Conservation (phyloP, 352 stramenopile genomes). For the Globisporangium uncinulatum region DNA sequence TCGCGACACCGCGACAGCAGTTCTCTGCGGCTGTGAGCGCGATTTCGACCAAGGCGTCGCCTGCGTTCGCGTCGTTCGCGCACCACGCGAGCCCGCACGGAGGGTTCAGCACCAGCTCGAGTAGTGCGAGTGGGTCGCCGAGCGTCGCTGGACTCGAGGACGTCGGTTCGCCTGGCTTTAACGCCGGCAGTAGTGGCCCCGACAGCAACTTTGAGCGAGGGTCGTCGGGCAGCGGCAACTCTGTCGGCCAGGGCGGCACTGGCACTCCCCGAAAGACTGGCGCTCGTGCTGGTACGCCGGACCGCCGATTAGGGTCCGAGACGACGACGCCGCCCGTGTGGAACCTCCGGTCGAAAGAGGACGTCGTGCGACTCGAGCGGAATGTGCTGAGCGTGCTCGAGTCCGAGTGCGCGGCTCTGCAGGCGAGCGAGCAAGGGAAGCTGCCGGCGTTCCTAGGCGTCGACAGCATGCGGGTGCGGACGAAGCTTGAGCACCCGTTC, state of each 20-base stretch:
- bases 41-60: slow-evolving; percentile 68
- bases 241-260: neutral
- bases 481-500: slow-evolving; percentile 31
- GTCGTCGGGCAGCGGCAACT: neutral
- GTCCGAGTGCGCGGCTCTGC: slow-evolving; percentile 44
- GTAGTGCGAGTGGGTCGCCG: slow-evolving; percentile 3
- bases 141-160: slow-evolving; percentile 3
- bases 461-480: slow-evolving; percentile 36
- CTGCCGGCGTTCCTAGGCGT: slow-evolving; percentile 53
- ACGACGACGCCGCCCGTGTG: slow-evolving; percentile 21
- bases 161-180: neutral
- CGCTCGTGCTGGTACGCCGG: neutral
- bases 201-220: neutral
- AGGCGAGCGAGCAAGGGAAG: slow-evolving; percentile 43
- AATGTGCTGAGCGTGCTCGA: slow-evolving; percentile 48
- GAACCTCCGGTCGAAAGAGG: slow-evolving; percentile 51
- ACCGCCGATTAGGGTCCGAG: slow-evolving; percentile 1
- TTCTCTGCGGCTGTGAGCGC: slow-evolving; percentile 72
- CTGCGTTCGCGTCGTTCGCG: slow-evolving; percentile 56
- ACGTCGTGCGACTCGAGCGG: slow-evolving; percentile 53
- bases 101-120: slow-evolving; percentile 1
- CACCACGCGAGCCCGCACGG: slow-evolving; percentile 14
- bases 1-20: slow-evolving; percentile 67
- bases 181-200: neutral
- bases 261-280: neutral